Percentiles rank a stretch among this genome's conserved stretches.
Conservation (phyloP, 345 rosid genomes). For the Crucihimalaya himalaica region DNA sequence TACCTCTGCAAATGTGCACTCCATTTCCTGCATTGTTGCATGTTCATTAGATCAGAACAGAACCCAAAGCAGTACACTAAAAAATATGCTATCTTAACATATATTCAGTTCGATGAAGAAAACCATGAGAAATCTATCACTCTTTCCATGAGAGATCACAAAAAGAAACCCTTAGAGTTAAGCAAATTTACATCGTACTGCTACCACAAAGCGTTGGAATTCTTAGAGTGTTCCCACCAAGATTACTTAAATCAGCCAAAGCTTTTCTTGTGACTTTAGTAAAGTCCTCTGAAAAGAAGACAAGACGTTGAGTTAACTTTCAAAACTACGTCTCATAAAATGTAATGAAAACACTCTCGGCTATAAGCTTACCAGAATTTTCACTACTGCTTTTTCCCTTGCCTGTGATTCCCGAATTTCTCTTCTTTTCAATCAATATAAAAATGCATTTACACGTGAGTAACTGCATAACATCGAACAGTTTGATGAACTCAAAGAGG, state of each 20-base stretch:
- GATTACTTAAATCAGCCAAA: constrained; percentile 77
- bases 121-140: background rate
- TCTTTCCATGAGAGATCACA: background rate
- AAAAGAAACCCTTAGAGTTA: constrained; percentile 14
- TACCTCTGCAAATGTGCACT: constrained; percentile 37
- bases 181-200: constrained; percentile 56
- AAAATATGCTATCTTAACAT: background rate
- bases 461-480: constrained; percentile 9
- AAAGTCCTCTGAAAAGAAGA: constrained; percentile 43
- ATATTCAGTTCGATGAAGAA: constrained; percentile 1
- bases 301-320: constrained; percentile 13
- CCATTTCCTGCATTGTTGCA: constrained; percentile 40
- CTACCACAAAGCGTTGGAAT: constrained; percentile 48
- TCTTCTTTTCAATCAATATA: constrained; percentile 44
- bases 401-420: constrained; percentile 35
- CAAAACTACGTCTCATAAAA: background rate
- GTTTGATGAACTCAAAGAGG: background rate
- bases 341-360: background rate
- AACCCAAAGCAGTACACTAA: constrained; percentile 11
- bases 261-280: constrained; percentile 60
- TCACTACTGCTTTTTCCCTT: constrained; percentile 47
- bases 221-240: constrained; percentile 35
- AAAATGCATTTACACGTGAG: constrained; percentile 4
- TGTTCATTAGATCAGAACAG: background rate
- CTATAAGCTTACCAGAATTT: constrained; percentile 45